Base-by-base conservation (phyloP, 495 filamentous ascomycete species). In the Chaetomium cochliodes region DNA sequence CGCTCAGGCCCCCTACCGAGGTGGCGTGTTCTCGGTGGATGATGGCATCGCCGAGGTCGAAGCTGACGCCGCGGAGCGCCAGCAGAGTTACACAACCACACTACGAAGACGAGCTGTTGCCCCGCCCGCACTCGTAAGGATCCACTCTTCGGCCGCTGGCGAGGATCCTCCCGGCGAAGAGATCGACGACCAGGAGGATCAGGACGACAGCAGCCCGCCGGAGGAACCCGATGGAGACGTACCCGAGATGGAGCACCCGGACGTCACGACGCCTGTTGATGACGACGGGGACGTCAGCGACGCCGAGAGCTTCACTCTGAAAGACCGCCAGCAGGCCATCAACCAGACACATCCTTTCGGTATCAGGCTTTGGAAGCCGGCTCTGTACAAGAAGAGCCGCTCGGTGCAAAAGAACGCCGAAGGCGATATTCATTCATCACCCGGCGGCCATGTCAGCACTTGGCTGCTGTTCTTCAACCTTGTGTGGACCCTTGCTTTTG, bases 321-420 rank as follows among this genome's bases (percentile, higher is more conserved):
- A 96, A 78, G 94, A 98, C 73, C 88, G 93, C 44, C 94, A 99
- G 77, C 88, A 96, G 75, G 94, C 94, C 57, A 99, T 99, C 78
- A 99, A 99, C 77, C 88, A 96, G 75, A 99, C 94, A 0, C 94
- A 99, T 80, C 94, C 94, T 0, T 99, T 99, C 69, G 94, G 94
- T 76, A 98, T 99, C 72, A 88, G 94, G 65, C 90, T 99, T 39
- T 99, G 94, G 94, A 99, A 99, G 76, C 94, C 94, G 22, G 94
- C 94, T 0, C 73, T 99, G 46, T 99, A 99, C 83, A 98, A 98
- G 81, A 99, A 99, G 74, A 88, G 87, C 69, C 87, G 94, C 63
- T 98, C 96, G 9, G 94, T 99, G 18, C 91, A 97, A 69, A 93
- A 94, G 79, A 96, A 87, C 42, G 94, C 93, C 5, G 94, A 99